Evolutionary conservation across 148 eudicot genomes (phyloP), one percentile per base, ranked within the genome.

Genomic region (Vaccinium vitisidaea): DNA sequence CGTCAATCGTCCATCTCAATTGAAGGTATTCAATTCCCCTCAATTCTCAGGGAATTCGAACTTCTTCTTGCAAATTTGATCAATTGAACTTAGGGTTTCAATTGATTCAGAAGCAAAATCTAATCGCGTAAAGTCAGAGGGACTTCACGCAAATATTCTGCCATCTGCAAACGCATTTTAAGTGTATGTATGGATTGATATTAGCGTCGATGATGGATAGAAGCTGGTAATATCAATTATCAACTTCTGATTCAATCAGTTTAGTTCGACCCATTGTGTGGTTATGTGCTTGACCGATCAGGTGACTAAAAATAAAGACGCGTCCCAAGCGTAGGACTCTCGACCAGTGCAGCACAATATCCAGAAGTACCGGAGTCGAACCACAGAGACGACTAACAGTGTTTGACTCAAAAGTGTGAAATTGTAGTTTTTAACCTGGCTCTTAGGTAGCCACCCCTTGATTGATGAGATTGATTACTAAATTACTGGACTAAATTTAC

Each of bases 21-120:
- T 30, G 79, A 27, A 75, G 79, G 79, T 75, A 75, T 46, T 25
- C 54, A 74, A 48, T 75, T 48, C 79, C 55, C 21, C 25, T n/a
- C 69, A n/a, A 61, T 27, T 46, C 1, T 75, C n/a, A n/a, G n/a
- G 69, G 54, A 48, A 46, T 13, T 16, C 76, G 10, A 30, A 30
- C 5, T 73, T 8, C 6, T 74, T 74, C 43, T 6, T 9, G 52
- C 21, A 23, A 75, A 75, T 10, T 21, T 48, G 27, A 75, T 75
- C 6, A 27, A 75, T 21, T 75, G 27, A 9, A 3, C 27, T 75
- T 75, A 75, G 79, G 79, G 79, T 75, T 75, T 75, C 23, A 12
- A 10, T 75, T 75, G 52, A 75, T 25, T 75, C 52, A 19, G 11
- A 21, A 11, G 52, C 4, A n/a, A n/a, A 75, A 21, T 46, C 55